A percentile compares a stretch with the other conserved stretches of the same genome.
phyloP scores from a whole-genome alignment of 805 yeast species.

The Candida fluviatilis region DNA sequence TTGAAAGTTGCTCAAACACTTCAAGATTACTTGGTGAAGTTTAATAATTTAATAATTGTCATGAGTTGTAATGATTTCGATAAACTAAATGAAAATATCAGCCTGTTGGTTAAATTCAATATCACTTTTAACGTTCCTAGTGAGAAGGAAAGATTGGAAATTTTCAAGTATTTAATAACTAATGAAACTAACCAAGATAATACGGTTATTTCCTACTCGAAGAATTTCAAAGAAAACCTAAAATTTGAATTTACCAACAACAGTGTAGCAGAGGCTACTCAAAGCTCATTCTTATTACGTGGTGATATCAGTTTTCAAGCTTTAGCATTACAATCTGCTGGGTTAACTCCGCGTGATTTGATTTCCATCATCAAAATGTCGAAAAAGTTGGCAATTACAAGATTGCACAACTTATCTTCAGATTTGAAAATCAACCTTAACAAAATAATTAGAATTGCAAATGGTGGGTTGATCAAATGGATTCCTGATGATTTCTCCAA shows the following conservation, averaged over 20 bases:
- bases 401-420: constrained; percentile 36
- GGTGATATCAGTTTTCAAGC: constrained; percentile 49
- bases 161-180: constrained; percentile 50
- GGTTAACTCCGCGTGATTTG: constrained; percentile 82
- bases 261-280: constrained; percentile 1
- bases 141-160: constrained; percentile 65
- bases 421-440: constrained; percentile 14
- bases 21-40: constrained; percentile 45
- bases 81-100: constrained; percentile 56
- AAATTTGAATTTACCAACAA: constrained; percentile 3
- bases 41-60: constrained; percentile 44
- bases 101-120: constrained; percentile 74
- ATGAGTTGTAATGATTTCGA: constrained; percentile 73
- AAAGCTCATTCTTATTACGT: constrained; percentile 21
- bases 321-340: constrained; percentile 85
- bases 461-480: constrained; percentile 52
- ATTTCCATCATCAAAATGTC: constrained; percentile 66
- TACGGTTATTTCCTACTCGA: constrained; percentile 1
- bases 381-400: constrained; percentile 49
- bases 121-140: constrained; percentile 71
- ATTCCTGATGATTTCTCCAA: constrained; percentile 59
- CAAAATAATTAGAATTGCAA: constrained; percentile 38
- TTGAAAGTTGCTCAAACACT: constrained; percentile 56
- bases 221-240: not conserved
- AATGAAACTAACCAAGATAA: constrained; percentile 14